A percentile compares a stretch with the other conserved stretches of the same genome.
phyloP scores from a whole-genome alignment of 306 rosid species.

The Medicago lupulina region DNA sequence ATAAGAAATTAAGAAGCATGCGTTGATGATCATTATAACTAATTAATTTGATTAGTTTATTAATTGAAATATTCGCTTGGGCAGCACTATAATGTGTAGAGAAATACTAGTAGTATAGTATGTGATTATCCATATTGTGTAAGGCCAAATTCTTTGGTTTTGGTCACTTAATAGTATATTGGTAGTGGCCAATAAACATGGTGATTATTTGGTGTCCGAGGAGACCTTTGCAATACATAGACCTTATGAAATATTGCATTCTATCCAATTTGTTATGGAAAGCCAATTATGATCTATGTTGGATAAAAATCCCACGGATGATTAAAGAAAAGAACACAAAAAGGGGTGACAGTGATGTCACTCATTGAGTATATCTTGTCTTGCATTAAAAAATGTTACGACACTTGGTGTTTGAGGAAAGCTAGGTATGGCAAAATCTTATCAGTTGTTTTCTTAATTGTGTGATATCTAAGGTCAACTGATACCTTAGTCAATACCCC shows the following conservation, averaged over 20 bases:
- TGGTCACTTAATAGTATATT: constrained; percentile 35
- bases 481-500: too few relatives aligned
- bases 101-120: neutral
- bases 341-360: constrained; percentile 37
- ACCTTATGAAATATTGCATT: constrained; percentile 38
- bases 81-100: constrained; percentile 40
- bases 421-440: constrained; percentile 38
- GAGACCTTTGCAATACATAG: constrained; percentile 30
- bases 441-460: neutral
- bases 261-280: constrained; percentile 37
- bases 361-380: constrained; percentile 18
- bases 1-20: constrained; percentile 31
- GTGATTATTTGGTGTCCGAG: constrained; percentile 47
- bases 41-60: constrained; percentile 4
- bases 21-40: constrained; percentile 20
- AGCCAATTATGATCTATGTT: constrained; percentile 41
- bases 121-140: constrained; percentile 47
- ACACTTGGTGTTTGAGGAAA: constrained; percentile 53
- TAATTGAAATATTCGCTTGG: constrained; percentile 39
- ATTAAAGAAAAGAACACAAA: neutral
- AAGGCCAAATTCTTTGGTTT: constrained; percentile 52
- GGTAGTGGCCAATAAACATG: constrained; percentile 37
- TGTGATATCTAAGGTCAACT: neutral
- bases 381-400: constrained; percentile 17
- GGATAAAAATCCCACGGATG: constrained; percentile 14